Evolutionary conservation across 768 basidiomycete species (phyloP), one percentile per base, ranked within the genome.

Genomic region (Polyporus arcularius): DNA sequence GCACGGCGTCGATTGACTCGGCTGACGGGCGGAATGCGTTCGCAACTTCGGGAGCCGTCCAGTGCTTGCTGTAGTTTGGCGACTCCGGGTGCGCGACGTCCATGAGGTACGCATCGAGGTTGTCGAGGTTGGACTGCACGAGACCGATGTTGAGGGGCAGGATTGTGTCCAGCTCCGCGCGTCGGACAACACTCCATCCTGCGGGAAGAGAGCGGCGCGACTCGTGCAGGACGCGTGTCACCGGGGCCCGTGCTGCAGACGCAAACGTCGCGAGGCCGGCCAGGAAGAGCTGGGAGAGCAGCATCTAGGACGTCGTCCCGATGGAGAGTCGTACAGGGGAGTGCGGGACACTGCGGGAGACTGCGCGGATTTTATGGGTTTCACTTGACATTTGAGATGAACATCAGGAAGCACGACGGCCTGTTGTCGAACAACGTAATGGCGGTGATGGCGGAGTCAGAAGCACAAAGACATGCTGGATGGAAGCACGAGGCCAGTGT

Each of bases 51-150:
- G 73, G 74, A 4, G 83, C 68, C 8, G 75, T 67, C 76, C 79
- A 82, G 66, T 85, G 83, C 52, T 79, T 71, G 2, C 83, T 82
- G 63, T 82, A 85, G 63, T 73, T 73, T 4, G 74, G 73, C 0
- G 83, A 84, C 26, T 78, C 78, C 2, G 83, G 82, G 58, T 83
- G 78, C 3, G 83, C 80, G 16, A 85, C 79, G 30, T 76, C 77
- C 64, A 78, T 68, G 21, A 85, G 76, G 56, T 77, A 71, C 7
- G 76, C 75, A 62, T 82, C 81, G 48, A 85, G 67, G 0, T 72
- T 71, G 40, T 80, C 70, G 49, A 82, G 69, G 59, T 84, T 80
- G 50, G 69, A 68, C 65, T 85, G 83, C 16, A 73, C 66, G 28
- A 85, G 75, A 31, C 79, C 83, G 54, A 84, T 76, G 35, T 80